Percentiles rank a stretch among this genome's conserved stretches.
Evolutionary conservation across 108 stramenopile genomes (phyloP).

Genomic region (Skeletonema marinoi): DNA sequence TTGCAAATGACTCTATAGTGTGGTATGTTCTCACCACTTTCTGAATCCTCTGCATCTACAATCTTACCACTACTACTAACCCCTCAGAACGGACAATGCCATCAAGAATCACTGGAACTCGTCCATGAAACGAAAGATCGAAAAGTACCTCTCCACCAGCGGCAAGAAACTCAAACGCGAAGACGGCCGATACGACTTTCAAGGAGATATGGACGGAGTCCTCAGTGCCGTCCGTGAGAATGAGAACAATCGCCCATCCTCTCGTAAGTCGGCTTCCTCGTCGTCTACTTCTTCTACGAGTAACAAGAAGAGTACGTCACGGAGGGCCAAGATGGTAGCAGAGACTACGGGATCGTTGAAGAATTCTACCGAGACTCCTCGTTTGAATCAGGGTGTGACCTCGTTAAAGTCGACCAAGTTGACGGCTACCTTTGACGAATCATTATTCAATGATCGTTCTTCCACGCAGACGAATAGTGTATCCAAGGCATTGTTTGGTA

Average conservation of each 20-base stretch:
- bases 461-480: conserved; percentile 15
- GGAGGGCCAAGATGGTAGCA: neutral
- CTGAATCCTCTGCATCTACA: neutral
- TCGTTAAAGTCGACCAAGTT: neutral
- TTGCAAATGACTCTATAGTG: no score
- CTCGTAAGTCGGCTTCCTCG: conserved; percentile 1
- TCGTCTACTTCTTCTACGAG: neutral
- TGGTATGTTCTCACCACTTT: no score
- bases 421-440: conserved; percentile 19
- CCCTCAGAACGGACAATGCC: conserved; percentile 94
- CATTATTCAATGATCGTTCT: conserved; percentile 13
- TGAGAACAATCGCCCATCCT: neutral
- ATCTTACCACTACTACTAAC: neutral
- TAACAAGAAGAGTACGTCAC: neutral
- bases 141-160: conserved; percentile 59
- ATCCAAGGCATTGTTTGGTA: conserved; percentile 11
- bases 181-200: conserved; percentile 88
- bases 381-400: neutral
- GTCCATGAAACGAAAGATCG: conserved; percentile 83
- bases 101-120: conserved; percentile 99
- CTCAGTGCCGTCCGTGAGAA: conserved; percentile 73
- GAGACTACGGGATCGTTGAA: neutral
- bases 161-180: conserved; percentile 14
- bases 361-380: conserved; percentile 6
- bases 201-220: conserved; percentile 83